A percentile compares a stretch with the other conserved stretches of the same genome.
These are phyloP conservation scores for Tetraselmis chui DNA, from an alignment of 139 green algal species.

Conservation along the genomic window DNA sequence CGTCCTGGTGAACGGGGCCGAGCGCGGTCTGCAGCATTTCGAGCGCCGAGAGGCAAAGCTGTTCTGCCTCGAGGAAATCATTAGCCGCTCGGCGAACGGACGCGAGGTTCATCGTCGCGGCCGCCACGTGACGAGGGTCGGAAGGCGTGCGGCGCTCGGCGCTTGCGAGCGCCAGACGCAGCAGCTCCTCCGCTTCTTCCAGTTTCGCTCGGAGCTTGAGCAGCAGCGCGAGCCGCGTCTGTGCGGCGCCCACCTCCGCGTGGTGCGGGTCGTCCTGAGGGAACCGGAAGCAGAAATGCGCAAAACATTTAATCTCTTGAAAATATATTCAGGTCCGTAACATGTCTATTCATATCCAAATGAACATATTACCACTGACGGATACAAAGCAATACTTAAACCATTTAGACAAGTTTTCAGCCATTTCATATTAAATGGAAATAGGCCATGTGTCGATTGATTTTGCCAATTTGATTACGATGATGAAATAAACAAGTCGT, in stretches of 20 bases:
- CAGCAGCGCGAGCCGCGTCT: neutral
- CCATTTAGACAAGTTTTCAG: too few species aligned
- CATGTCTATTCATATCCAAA: too few species aligned
- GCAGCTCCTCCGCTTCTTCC: neutral
- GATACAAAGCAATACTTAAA: too few species aligned
- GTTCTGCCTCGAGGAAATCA: constrained; percentile 7
- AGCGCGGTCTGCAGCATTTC: constrained; percentile 13
- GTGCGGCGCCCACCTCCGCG: neutral
- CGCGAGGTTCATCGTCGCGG: neutral
- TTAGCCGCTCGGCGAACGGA: neutral
- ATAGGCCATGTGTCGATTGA: too few species aligned
- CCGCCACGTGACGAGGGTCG: neutral
- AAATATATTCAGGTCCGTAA: too few species aligned
- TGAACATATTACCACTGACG: too few species aligned
- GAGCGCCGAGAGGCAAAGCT: constrained; percentile 2
- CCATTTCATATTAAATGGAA: too few species aligned
- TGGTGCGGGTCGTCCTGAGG: neutral
- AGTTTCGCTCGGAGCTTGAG: neutral
- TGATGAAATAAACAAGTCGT: too few species aligned
- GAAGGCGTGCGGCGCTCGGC: too few species aligned
- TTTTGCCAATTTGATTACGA: too few species aligned
- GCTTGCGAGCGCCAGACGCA: neutral
- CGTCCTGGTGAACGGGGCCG: constrained; percentile 10
- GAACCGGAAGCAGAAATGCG: neutral
- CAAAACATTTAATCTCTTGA: too few species aligned